Evolutionary conservation across 75 land plant genomes (phyloP), one percentile per base, ranked within the genome.

Genomic region (Larix kaempferi): DNA sequence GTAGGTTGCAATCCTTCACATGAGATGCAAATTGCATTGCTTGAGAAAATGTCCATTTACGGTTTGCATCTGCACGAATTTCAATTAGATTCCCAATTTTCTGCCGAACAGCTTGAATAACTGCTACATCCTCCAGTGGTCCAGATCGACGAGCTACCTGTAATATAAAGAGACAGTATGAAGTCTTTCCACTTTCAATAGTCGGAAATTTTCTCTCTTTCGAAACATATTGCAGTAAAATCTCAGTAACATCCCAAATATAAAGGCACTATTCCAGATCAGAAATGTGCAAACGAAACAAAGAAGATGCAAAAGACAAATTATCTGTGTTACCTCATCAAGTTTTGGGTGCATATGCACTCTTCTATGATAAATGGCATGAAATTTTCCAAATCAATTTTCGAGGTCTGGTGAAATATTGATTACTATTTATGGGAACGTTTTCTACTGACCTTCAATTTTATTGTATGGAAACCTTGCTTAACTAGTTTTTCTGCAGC

Each of bases 11-110:
- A 41, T 77, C 57, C 22, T 84, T 89, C 15, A 93, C 94, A 73
- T 57, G 78, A 69, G 16, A 66, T 44, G 93, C 90, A 85, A 98
- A 98, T 59, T 79, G 76, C 23, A 95, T 64, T 27, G 99, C 99
- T 81, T 98, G 85, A 60, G 74, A 76, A 79, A 82, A 91, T 27
- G 90, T 80, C 99, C 99, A 98, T 54, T 80, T 85, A 10, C 91
- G 84, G 75, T 98, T 98, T 67, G 99, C 99, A 89, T 98, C 99
- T 27, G 76, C 99, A 81, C 98, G 92, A 23, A 98, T 75, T 17
- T 86, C 83, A 69, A 95, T 84, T 15, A 77, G 58, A 39, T 66
- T 71, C 26, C 99, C 98, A 69, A 98, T 88, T 39, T 49, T 85
- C 65, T 87, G 63, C 78, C 99, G 73, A 26, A 98, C 83, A 75